These are phyloP conservation scores for Murraya koenigii DNA, from an alignment of 345 rosid genomes.

Conservation along the genomic window DNA sequence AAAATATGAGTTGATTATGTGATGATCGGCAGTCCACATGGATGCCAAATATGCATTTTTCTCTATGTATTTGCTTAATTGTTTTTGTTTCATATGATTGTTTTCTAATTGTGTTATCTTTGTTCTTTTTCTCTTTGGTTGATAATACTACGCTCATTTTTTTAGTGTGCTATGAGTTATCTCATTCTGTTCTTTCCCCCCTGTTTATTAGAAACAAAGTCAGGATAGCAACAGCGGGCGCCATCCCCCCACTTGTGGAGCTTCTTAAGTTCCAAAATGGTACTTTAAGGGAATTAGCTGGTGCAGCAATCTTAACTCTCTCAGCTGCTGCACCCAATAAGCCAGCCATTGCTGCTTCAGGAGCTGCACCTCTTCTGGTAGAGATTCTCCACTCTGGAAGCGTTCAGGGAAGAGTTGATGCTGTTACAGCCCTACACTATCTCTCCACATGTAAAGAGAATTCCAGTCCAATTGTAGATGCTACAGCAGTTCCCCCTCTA, in stretches of 20 bases:
- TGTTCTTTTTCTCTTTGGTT: neutral
- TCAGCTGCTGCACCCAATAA: constrained; percentile 74
- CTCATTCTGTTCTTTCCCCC: neutral
- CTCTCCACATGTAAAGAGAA: constrained; percentile 54
- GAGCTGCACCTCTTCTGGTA: constrained; percentile 61
- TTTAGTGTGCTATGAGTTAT: neutral
- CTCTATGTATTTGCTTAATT: neutral
- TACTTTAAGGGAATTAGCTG: constrained; percentile 57
- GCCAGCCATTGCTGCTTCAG: constrained; percentile 53
- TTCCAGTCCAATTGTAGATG: constrained; percentile 43
- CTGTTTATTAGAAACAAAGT: constrained; percentile 58
- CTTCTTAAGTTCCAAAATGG: constrained; percentile 55
- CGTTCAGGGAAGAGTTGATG: constrained; percentile 76
- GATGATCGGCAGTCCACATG: neutral
- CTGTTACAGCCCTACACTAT: constrained; percentile 71
- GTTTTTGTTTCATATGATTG: neutral
- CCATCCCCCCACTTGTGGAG: constrained; percentile 62
- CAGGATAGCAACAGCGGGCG: constrained; percentile 67
- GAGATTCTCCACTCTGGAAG: constrained; percentile 71
- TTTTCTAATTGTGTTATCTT: neutral
- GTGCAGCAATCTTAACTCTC: constrained; percentile 76
- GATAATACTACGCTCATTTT: neutral
- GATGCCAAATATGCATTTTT: neutral
- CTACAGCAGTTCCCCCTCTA: constrained; percentile 61
- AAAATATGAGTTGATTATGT: neutral